Evolutionary conservation across 2,329 filamentous ascomycete genomes (phyloP).

Genomic region (Colletotrichum sp.): DNA sequence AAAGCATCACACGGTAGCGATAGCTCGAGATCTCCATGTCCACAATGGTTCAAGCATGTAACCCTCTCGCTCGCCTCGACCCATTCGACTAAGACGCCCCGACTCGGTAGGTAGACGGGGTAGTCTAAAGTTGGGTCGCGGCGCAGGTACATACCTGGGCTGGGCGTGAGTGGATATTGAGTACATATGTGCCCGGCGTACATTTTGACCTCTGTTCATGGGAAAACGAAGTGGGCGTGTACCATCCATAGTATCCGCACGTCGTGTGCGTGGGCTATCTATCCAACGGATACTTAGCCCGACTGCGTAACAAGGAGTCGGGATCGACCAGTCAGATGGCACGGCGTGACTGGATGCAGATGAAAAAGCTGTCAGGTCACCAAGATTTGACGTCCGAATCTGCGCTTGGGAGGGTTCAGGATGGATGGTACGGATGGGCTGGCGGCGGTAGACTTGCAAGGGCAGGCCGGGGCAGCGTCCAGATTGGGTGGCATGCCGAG

Average conservation of each 20-base stretch:
- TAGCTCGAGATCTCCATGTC: constrained; percentile 17
- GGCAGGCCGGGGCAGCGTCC: constrained; percentile 17
- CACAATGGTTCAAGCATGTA: constrained; percentile 2
- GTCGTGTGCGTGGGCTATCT: not conserved
- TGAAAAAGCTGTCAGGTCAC: constrained; percentile 3
- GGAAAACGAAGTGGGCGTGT: not conserved
- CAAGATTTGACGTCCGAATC: not conserved
- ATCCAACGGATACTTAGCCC: not conserved
- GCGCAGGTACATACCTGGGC: not conserved
- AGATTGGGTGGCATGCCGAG: constrained; percentile 20
- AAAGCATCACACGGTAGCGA: constrained; percentile 9
- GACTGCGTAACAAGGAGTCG: not conserved
- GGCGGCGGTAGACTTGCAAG: constrained; percentile 11
- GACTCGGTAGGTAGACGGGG: constrained; percentile 6
- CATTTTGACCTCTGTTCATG: not conserved
- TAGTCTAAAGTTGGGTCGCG: not conserved
- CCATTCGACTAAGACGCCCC: constrained; percentile 3
- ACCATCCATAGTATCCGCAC: not conserved
- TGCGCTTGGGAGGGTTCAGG: not conserved
- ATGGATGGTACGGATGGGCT: not conserved
- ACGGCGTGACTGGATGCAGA: not conserved
- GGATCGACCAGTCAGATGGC: constrained; percentile 18
- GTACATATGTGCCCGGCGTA: not conserved
- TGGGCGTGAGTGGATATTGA: not conserved
- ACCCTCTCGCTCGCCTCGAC: not conserved